Percentiles rank a stretch among this genome's conserved stretches.
Evolutionary conservation across 257 asterid species (phyloP).

Genomic region (Nicotiana knightiana): DNA sequence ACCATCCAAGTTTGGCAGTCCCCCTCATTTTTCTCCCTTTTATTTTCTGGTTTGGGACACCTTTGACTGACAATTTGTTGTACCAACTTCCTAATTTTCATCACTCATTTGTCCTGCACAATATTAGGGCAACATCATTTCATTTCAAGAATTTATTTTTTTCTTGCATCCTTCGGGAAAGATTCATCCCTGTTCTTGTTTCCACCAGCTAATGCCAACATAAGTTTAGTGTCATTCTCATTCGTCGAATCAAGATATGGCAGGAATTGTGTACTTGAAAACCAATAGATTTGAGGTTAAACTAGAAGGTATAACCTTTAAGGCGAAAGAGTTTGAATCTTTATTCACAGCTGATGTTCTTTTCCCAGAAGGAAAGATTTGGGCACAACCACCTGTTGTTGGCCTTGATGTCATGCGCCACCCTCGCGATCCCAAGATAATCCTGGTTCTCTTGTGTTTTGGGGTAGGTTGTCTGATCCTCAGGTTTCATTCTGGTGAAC

Average conservation of each 20-base stretch:
- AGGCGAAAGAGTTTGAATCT: slow-evolving; percentile 58
- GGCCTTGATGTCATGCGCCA: slow-evolving; percentile 84
- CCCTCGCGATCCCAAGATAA: slow-evolving; percentile 62
- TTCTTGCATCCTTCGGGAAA: slow-evolving; percentile 15
- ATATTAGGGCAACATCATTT: neutral
- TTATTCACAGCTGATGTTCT: slow-evolving; percentile 65
- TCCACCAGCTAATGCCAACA: neutral
- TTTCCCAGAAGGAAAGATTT: slow-evolving; percentile 55
- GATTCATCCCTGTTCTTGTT: slow-evolving; percentile 10
- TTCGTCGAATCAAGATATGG: slow-evolving; percentile 40
- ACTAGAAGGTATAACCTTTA: slow-evolving; percentile 85
- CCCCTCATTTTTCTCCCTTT: neutral
- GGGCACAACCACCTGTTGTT: slow-evolving; percentile 65
- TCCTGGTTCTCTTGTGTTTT: slow-evolving; percentile 56
- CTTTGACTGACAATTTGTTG: neutral
- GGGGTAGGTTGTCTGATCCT: slow-evolving; percentile 80
- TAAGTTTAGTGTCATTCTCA: neutral
- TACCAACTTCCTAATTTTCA: neutral
- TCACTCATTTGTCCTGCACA: slow-evolving; percentile 7
- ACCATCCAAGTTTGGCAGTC: neutral
- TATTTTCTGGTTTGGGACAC: neutral
- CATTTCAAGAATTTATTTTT: slow-evolving; percentile 10
- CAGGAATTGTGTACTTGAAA: slow-evolving; percentile 57
- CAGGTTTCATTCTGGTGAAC: slow-evolving; percentile 45
- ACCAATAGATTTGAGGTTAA: slow-evolving; percentile 78